These are phyloP conservation scores for Phyllosticta ampelicida DNA, from an alignment of 2,329 filamentous ascomycete genomes.

Conservation along the genomic window DNA sequence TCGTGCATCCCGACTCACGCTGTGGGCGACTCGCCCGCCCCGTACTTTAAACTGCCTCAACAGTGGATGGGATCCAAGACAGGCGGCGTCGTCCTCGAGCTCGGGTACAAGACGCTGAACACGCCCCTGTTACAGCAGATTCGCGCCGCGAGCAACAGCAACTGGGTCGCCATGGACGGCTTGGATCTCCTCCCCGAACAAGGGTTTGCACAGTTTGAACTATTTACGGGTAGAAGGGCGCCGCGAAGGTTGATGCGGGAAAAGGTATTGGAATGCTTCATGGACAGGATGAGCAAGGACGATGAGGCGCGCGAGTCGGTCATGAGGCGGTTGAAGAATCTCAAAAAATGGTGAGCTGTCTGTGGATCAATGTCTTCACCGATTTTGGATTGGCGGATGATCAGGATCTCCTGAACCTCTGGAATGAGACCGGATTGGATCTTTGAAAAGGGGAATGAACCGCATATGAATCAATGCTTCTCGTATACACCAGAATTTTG, in stretches of 20 bases:
- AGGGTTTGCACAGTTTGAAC: conserved; percentile 70
- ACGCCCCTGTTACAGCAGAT: conserved; percentile 63
- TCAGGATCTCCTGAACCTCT: too few relatives aligned
- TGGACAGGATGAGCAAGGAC: conserved; percentile 1
- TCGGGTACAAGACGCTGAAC: conserved; percentile 60
- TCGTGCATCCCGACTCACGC: conserved; percentile 66
- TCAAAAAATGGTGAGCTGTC: background rate
- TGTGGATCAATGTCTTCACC: too few relatives aligned
- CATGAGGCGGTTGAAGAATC: background rate
- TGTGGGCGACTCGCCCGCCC: conserved; percentile 51
- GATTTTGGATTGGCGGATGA: too few relatives aligned
- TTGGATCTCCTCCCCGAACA: conserved; percentile 68
- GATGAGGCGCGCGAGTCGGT: background rate
- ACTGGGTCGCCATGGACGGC: conserved; percentile 68
- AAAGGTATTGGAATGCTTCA: conserved; percentile 37
- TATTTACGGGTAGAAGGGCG: conserved; percentile 65
- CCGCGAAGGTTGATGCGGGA: conserved; percentile 61
- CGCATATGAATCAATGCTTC: too few relatives aligned
- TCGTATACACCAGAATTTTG: too few relatives aligned
- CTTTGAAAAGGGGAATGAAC: too few relatives aligned
- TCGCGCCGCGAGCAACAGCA: conserved; percentile 44
- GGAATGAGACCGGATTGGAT: too few relatives aligned
- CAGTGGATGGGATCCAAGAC: conserved; percentile 63
- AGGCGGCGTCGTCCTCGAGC: conserved; percentile 65
- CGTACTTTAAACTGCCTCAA: conserved; percentile 58